Base-by-base conservation (phyloP, 1,139 yeast species). In the Hyphopichia pseudoburtonii region DNA sequence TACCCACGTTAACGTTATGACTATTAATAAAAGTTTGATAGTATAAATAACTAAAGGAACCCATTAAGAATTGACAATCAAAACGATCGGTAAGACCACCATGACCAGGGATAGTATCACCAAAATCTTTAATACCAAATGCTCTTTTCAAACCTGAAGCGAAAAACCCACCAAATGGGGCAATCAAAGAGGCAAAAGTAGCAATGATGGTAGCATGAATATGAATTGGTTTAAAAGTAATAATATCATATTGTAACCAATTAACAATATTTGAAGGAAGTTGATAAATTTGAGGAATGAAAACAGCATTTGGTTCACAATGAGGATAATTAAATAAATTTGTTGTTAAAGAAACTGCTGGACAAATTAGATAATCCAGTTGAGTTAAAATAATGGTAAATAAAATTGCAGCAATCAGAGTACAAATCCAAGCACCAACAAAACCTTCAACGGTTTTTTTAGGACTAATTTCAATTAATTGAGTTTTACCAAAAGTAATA, bases 91-190 rank as follows among this genome's bases (percentile, higher is more conserved):
- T 90, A 47, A 92, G 82, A 47, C 99, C 99, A 44, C 99, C 99
- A 57, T 92, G 99, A 27, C 99, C 99, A 21, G 52, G 74, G 53
- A 69, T 46, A 45, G 70, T 55, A 45, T 57, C 60, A 56, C 70
- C 58, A 50, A 59, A 47, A 50, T 63, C 57, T 47, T 75, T 68
- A 41, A 90, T 90, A 53, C 94, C 86, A 67, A 92, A 90, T n/a
- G 97, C 89, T 62, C 99, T 82, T 69, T 92, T 92, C 52, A 94
- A 74, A 11, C 98, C 99, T 35, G 95, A 85, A 3, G 98, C 98
- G 53, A 92, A 92, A 62, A 92, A 92, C 1, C 99, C 99, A 37
- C 99, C 99, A 59, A 92, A 92, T 41, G 99, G 99, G 2, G 99
- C 99, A 60, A 92, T 85, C 47, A 94, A 74, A 1, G 97, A 90